phyloP scores from a whole-genome alignment of 2,329 filamentous ascomycete genomes.

The Dactylonectria macrodidyma region DNA sequence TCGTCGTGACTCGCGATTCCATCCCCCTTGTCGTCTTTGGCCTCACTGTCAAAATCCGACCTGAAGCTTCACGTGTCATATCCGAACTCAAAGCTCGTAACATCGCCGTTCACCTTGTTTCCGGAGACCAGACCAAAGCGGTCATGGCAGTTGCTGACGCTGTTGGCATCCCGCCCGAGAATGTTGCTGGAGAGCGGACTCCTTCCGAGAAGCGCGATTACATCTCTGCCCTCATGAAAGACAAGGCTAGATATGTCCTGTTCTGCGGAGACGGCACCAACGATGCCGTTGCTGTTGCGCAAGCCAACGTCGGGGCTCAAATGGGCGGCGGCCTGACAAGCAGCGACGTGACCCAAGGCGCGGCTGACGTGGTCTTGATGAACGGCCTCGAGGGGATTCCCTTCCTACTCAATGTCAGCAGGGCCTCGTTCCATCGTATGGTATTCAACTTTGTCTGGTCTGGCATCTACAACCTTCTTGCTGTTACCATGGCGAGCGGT shows the following conservation, averaged over 20 bases:
- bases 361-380: conserved; percentile 72
- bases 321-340: conserved; percentile 56
- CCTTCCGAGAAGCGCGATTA: conserved; percentile 70
- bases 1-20: conserved; percentile 46
- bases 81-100: conserved; percentile 59
- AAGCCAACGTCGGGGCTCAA: conserved; percentile 73
- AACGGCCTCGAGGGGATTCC: conserved; percentile 65
- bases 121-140: conserved; percentile 67
- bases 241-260: conserved; percentile 57
- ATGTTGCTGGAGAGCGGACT: conserved; percentile 61
- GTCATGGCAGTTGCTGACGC: conserved; percentile 65
- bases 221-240: conserved; percentile 51
- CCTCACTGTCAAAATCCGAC: conserved; percentile 56
- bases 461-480: conserved; percentile 73
- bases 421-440: conserved; percentile 58
- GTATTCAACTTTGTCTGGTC: conserved; percentile 76
- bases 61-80: conserved; percentile 61
- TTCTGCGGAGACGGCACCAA: conserved; percentile 78
- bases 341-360: conserved; percentile 69
- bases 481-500: conserved; percentile 72
- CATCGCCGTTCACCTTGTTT: conserved; percentile 69
- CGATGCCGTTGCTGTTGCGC: conserved; percentile 73
- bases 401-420: conserved; percentile 64
- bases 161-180: conserved; percentile 49
- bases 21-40: conserved; percentile 63